Evolutionary conservation across 352 stramenopile species (phyloP).

Genomic region (Phytophthora cryptogea): DNA sequence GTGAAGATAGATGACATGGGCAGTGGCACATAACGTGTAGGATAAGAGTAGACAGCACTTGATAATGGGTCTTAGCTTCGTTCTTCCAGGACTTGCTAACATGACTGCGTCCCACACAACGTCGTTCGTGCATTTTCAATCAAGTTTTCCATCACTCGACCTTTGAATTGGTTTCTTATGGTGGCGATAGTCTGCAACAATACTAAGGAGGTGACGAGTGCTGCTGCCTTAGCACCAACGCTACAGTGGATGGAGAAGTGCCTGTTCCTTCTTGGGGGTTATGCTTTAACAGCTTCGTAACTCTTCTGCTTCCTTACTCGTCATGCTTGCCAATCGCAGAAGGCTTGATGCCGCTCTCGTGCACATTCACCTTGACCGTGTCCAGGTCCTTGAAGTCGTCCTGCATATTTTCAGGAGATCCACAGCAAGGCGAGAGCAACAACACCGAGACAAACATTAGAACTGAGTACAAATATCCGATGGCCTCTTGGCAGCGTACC

Average conservation of each 20-base stretch:
- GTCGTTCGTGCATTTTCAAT: constrained; percentile 1
- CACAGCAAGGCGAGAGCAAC: not conserved
- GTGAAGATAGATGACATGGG: not conserved
- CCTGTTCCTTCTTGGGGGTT: not conserved
- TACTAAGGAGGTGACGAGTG: not conserved
- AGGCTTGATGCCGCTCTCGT: constrained; percentile 78
- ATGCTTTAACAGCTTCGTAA: not conserved
- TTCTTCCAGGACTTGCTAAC: not conserved
- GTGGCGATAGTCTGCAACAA: not conserved
- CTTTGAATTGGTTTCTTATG: not conserved
- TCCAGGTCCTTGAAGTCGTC: constrained; percentile 86
- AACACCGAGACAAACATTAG: constrained; percentile 2
- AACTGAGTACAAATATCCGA: not conserved
- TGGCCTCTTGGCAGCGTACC: constrained; percentile 31
- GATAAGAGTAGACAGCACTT: not conserved
- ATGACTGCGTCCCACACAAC: not conserved
- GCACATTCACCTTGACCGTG: constrained; percentile 80
- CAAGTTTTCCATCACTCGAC: not conserved
- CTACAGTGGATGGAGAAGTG: not conserved
- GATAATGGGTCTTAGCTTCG: not conserved
- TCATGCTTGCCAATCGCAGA: constrained; percentile 63
- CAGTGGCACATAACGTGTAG: not conserved
- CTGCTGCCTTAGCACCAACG: not conserved
- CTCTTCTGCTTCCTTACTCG: constrained; percentile 9
- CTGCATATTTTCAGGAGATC: constrained; percentile 29